These are phyloP conservation scores for Alternaria postmessia DNA, from an alignment of 2,329 filamentous ascomycete genomes.

Conservation along the genomic window DNA sequence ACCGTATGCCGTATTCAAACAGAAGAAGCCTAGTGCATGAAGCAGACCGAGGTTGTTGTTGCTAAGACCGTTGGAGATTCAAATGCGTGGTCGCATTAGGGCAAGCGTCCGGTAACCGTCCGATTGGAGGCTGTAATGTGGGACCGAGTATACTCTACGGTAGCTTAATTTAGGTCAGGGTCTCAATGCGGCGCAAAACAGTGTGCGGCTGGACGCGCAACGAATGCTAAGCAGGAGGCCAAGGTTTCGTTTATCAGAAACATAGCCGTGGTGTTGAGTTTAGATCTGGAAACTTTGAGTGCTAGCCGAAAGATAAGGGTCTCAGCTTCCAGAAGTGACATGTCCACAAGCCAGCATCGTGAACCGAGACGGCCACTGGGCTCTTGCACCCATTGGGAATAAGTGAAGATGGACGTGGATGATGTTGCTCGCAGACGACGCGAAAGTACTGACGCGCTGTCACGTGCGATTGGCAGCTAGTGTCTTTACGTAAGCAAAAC, in stretches of 20 bases:
- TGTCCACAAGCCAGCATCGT: not conserved
- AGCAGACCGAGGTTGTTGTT: not conserved
- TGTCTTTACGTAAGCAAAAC: conserved; percentile 11
- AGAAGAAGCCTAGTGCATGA: not conserved
- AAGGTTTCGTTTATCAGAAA: not conserved
- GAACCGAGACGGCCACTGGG: not conserved
- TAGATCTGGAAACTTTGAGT: not conserved
- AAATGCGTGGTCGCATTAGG: not conserved
- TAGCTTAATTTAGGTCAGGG: not conserved
- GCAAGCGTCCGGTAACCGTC: no score
- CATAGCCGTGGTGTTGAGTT: not conserved
- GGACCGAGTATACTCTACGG: not conserved
- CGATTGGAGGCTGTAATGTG: no score
- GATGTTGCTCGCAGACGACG: not conserved
- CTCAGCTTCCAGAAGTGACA: not conserved
- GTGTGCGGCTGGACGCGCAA: not conserved
- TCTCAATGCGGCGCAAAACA: no score
- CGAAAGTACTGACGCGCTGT: conserved; percentile 6
- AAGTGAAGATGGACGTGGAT: not conserved
- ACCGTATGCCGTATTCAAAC: not conserved
- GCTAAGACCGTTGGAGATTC: not conserved
- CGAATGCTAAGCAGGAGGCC: not conserved
- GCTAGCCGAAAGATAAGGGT: not conserved
- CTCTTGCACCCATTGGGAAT: not conserved
- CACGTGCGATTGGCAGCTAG: conserved; percentile 11